Evolutionary conservation across 352 stramenopile species (phyloP).

Genomic region (Plasmopara viticola): DNA sequence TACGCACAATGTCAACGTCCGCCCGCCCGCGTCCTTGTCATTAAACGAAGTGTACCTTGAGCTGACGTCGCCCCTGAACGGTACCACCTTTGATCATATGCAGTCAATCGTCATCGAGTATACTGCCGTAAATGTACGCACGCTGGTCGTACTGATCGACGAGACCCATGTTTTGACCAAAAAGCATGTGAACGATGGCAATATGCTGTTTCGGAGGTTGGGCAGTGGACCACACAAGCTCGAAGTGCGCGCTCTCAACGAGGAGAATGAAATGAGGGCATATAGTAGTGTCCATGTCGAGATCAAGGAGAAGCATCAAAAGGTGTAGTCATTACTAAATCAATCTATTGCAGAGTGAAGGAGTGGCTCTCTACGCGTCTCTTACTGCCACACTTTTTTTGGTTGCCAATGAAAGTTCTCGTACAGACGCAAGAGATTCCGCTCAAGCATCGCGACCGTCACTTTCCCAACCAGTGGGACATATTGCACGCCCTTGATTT

Average conservation of each 20-base stretch:
- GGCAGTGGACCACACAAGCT: slow-evolving; percentile 26
- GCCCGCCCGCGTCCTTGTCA: too few species aligned
- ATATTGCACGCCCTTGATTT: slow-evolving; percentile 90
- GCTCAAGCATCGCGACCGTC: slow-evolving; percentile 94
- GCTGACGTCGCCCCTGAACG: too few species aligned
- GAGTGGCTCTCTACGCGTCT: too few species aligned
- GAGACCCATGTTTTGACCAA: slow-evolving; percentile 22
- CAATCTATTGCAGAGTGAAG: too few species aligned
- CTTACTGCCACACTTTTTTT: slow-evolving; percentile 80
- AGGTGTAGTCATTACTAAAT: too few species aligned
- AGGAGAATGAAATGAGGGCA: slow-evolving; percentile 1
- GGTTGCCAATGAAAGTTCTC: slow-evolving; percentile 93
- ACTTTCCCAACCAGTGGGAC: slow-evolving; percentile 96
- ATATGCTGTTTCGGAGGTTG: slow-evolving; percentile 38
- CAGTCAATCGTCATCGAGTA: slow-evolving; percentile 37
- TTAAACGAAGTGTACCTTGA: too few species aligned
- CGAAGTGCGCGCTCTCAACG: slow-evolving; percentile 19
- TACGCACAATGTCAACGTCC: too few species aligned
- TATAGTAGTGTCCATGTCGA: too few species aligned
- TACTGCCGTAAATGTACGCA: slow-evolving; percentile 27
- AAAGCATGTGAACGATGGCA: slow-evolving; percentile 30
- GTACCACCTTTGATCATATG: too few species aligned
- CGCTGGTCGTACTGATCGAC: slow-evolving; percentile 30
- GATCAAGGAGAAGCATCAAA: too few species aligned
- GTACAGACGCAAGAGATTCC: slow-evolving; percentile 94